Percentiles rank a stretch among this genome's conserved stretches.
Conservation (phyloP, 768 basidiomycete species). For the Collybia nuda region DNA sequence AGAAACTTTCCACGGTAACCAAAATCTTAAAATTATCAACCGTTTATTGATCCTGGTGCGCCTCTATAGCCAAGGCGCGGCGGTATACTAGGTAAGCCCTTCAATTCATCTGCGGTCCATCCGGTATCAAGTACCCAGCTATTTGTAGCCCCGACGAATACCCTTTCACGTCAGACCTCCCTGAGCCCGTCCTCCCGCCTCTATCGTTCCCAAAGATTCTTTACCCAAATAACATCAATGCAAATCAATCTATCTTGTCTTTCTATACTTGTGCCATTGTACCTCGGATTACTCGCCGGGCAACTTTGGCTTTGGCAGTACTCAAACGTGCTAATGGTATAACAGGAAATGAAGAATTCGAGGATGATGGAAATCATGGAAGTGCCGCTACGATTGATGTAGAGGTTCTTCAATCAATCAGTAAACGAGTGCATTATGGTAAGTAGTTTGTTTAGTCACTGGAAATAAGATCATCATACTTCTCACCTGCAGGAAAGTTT, state of each 20-base stretch:
- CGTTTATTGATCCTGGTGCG: conserved; percentile 1
- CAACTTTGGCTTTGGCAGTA: conserved; percentile 65
- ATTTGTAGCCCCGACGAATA: conserved; percentile 90
- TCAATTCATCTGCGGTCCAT: no score
- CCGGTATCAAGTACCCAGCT: neutral
- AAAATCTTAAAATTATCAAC: conserved; percentile 3
- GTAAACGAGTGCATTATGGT: conserved; percentile 98
- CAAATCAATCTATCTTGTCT: conserved; percentile 79
- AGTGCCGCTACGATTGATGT: conserved; percentile 94
- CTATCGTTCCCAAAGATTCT: conserved; percentile 76
- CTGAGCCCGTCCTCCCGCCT: conserved; percentile 76
- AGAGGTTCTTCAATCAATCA: conserved; percentile 96
- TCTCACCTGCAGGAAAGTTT: conserved; percentile 79
- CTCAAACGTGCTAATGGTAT: conserved; percentile 69
- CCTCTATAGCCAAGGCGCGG: conserved; percentile 78
- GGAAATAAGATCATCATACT: neutral
- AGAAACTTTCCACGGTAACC: conserved; percentile 87
- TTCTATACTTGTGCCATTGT: conserved; percentile 91
- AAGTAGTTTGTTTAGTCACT: no score
- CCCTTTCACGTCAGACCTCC: conserved; percentile 85
- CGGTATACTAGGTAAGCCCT: conserved; percentile 82
- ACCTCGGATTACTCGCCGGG: conserved; percentile 80
- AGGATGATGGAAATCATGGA: conserved; percentile 98
- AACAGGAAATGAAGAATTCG: conserved; percentile 63
- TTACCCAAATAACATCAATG: conserved; percentile 79